Base-by-base conservation (phyloP, 495 filamentous ascomycete genomes). In the Oidiodendron maius region DNA sequence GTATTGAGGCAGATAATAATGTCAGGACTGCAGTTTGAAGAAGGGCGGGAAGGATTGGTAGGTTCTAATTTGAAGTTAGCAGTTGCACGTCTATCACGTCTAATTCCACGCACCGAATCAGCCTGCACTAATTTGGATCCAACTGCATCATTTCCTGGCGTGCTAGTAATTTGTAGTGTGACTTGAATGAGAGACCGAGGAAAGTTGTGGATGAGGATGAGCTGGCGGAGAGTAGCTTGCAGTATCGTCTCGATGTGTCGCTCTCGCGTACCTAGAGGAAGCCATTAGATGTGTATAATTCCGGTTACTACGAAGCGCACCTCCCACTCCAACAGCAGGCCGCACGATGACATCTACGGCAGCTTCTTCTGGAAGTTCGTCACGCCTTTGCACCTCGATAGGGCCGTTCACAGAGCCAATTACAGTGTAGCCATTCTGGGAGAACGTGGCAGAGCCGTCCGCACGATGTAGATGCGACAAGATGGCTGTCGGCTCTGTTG, bases 361-460 rank as follows among this genome's bases (percentile, higher is more conserved):
- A 20, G 93, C 87, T 68, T 96, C 89, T 65, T 94, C 87, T 13
- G 93, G 84, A 45, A 88, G 78, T 56, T 95, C 84, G 58, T 96
- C 91, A 54, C 87, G 78, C 55, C 89, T 81, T 53, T 78, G 81
- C 16, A 91, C 88, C 66, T 96, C 91, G 55, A 96, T 75, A n/a
- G 93, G 93, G 0, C 88, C 93, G 63, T 91, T 95, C 51, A 94
- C 89, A 11, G 87, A 81, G 44, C 83, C 87, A 40, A 93, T 78
- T 52, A 97, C 76, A 42, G 81, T 82, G 64, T 86, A 95, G 26
- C 87, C 87, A 39, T 84, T 83, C 48, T 77, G 73, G 13, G 83
- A 80, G 62, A 89, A 91, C 24, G 78, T 86, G 8, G 89, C 89
- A 43, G 93, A 97, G 42, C 93, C 93, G 64, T 96, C 90, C 23